A percentile compares a stretch with the other conserved stretches of the same genome.
Conservation (phyloP, 2,329 filamentous ascomycete genomes). For the Paecilomyces fulvus region DNA sequence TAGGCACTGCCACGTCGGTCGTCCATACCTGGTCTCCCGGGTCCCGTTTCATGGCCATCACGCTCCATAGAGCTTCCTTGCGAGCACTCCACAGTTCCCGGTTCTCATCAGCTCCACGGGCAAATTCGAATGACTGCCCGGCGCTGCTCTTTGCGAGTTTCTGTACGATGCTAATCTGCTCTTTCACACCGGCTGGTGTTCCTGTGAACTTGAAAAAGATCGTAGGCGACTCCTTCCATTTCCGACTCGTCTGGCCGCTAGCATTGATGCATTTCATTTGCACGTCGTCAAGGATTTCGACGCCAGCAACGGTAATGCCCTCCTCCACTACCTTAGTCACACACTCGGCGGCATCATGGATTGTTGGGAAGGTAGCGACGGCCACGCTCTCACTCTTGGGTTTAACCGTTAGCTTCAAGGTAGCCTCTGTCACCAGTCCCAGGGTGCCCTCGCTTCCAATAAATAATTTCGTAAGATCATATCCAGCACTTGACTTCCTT, state of each 20-base stretch:
- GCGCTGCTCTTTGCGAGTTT: conserved; percentile 48
- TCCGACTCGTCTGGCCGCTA: conserved; percentile 36
- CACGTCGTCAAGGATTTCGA: conserved; percentile 85
- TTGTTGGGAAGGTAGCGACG: conserved; percentile 55
- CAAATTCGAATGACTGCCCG: conserved; percentile 59
- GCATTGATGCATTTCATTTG: conserved; percentile 69
- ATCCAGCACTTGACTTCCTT: conserved; percentile 82
- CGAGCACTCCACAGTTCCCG: conserved; percentile 65
- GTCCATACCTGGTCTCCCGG: conserved; percentile 62
- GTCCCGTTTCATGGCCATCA: conserved; percentile 55
- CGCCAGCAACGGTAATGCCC: conserved; percentile 78
- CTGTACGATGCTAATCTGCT: conserved; percentile 54
- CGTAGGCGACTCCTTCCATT: conserved; percentile 62
- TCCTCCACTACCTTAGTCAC: conserved; percentile 71
- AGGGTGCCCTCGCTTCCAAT: conserved; percentile 88
- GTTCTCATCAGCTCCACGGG: conserved; percentile 55
- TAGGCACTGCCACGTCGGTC: conserved; percentile 71
- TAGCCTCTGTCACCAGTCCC: conserved; percentile 84
- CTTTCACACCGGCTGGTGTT: conserved; percentile 53
- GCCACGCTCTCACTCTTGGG: conserved; percentile 75
- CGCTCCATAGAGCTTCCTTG: conserved; percentile 66
- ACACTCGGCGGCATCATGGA: conserved; percentile 68
- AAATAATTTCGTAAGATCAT: conserved; percentile 83
- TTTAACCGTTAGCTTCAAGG: conserved; percentile 73
- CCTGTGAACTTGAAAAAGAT: conserved; percentile 71